Base-by-base conservation (phyloP, 805 yeast genomes). In the Wickerhamomyces hampshirensis region DNA sequence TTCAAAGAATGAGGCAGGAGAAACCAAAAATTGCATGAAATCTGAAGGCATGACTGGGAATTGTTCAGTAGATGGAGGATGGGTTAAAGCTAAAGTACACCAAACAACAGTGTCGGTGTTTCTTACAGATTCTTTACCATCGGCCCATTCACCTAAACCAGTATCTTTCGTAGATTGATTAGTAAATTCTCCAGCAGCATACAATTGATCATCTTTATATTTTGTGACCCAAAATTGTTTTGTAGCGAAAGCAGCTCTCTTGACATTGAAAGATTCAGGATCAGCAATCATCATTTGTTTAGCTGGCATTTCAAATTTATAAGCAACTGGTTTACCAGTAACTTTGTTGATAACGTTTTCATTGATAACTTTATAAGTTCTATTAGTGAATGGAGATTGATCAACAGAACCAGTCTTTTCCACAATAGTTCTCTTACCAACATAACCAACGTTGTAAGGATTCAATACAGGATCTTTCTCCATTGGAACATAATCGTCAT, bases 41-140 rank as follows among this genome's bases (percentile, higher is more conserved):
- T 84, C 94, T 39, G 80, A 84, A 23, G 93, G 89, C 94, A 84
- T 84, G 35, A 84, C 89, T 33, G 94, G 94, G 81, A 84, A 84
- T 60, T 84, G 91, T 64, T 84, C 94, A 26, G 80, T 77, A 53
- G 85, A 73, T 51, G 93, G 93, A 51, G 83, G 74, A 56, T 84
- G 94, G 4, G 91, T 84, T 65, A 84, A 73, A 18, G 86, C 88
- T 56, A 84, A 58, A 31, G 93, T 83, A 46, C 84, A 83, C 89
- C 91, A 84, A 30, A 84, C 80, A 42, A 84, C 87, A 39, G 77
- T 58, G 50, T 84, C 89, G 14, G 79, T 79, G 59, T 83, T 74
- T 73, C 89, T 79, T 24, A 83, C 86, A 24, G 63, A 55, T 41
- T 80, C 88, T 33, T 62, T 59, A 46, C 83, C 81, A 53, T 79